phyloP scores from a whole-genome alignment of 345 rosid genomes.

The Eucalyptus marginata region DNA sequence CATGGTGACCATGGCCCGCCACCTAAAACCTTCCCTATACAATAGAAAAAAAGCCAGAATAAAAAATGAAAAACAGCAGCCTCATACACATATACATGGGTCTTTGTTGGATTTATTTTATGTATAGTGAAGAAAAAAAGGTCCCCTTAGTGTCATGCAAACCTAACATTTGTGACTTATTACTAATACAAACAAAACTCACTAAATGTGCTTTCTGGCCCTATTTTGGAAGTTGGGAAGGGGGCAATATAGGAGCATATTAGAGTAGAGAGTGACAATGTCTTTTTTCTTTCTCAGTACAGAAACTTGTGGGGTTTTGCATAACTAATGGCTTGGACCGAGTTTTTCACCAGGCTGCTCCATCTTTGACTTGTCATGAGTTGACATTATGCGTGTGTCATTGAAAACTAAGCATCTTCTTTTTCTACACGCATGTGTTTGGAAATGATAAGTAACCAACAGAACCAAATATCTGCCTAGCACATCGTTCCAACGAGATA shows the following conservation, averaged over 20 bases:
- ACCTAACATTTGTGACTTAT: conserved; percentile 17
- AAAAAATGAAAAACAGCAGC: neutral
- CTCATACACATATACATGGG: neutral
- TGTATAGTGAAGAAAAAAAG: neutral
- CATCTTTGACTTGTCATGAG: neutral
- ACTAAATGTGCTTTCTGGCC: neutral
- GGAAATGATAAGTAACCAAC: neutral
- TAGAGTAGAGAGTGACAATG: neutral
- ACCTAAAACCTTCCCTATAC: conserved; percentile 19
- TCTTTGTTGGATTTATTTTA: neutral
- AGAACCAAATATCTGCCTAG: neutral
- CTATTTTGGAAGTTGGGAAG: neutral
- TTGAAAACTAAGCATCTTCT: neutral
- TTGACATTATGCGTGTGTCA: neutral
- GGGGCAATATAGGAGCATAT: neutral
- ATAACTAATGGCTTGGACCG: neutral
- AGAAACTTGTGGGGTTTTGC: neutral
- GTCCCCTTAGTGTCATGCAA: conserved; percentile 8
- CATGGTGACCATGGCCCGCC: conserved; percentile 67
- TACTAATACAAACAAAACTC: conserved; percentile 20
- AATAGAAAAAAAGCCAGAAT: neutral
- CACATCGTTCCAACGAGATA: neutral
- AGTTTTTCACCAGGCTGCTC: neutral
- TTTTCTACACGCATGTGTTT: neutral
- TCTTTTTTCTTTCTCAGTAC: neutral